Percentiles rank a stretch among this genome's conserved stretches.
Evolutionary conservation across 768 basidiomycete genomes (phyloP).

Genomic region (Nevesoporus exiguus): DNA sequence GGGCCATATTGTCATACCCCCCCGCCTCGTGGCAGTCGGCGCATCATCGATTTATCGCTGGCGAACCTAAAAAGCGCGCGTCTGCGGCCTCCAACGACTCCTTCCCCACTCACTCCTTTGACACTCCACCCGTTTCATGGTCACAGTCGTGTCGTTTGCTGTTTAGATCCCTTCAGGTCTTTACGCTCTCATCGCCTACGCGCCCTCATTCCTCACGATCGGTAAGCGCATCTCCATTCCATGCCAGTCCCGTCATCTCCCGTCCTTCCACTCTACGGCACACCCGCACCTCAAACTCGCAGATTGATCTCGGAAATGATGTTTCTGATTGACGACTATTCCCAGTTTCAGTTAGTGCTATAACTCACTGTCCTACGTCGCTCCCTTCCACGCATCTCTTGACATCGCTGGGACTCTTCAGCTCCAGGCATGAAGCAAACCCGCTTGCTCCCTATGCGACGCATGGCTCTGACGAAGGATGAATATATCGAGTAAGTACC

Average conservation of each 20-base stretch:
- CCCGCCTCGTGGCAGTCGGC: slow-evolving; percentile 16
- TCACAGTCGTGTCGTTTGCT: slow-evolving; percentile 8
- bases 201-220: slow-evolving; percentile 22
- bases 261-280: slow-evolving; percentile 6
- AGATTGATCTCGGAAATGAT: slow-evolving; percentile 18
- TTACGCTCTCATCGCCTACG: neutral
- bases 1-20: neutral
- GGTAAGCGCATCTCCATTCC: slow-evolving; percentile 16
- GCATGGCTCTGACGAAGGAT: slow-evolving; percentile 14
- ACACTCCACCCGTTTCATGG: slow-evolving; percentile 16
- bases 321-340: slow-evolving; percentile 17
- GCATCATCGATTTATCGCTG: slow-evolving; percentile 4
- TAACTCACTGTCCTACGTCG: slow-evolving; percentile 5
- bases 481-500: slow-evolving; percentile 30
- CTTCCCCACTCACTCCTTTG: slow-evolving; percentile 5
- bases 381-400: slow-evolving; percentile 12
- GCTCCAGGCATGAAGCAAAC: slow-evolving; percentile 16
- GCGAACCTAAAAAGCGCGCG: slow-evolving; percentile 15
- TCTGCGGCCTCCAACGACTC: slow-evolving; percentile 3
- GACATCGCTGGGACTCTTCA: slow-evolving; percentile 13
- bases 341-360: slow-evolving; percentile 13
- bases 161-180: neutral
- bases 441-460: slow-evolving; percentile 26
- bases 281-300: neutral
- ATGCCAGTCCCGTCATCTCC: slow-evolving; percentile 2